Base-by-base conservation (phyloP, 306 rosid species). In the Lotus japonicus region DNA sequence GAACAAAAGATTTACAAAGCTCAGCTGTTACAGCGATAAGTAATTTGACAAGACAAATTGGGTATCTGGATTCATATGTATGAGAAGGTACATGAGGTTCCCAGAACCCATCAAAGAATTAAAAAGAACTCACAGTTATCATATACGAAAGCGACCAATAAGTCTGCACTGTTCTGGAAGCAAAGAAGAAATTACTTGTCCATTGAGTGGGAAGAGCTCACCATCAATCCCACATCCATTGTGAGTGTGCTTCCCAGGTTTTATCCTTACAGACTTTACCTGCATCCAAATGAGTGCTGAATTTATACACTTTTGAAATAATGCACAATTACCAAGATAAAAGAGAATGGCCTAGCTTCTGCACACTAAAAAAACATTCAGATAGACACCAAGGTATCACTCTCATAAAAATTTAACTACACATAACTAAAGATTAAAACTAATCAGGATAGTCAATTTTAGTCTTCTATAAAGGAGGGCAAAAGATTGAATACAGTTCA, bases 141-240 rank as follows among this genome's bases (percentile, higher is more conserved):
- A 83, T 82, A 70, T 70, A 18, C 81, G 86, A 73, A 84, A 81
- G 52, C 87, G 96, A 80, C 99, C 99, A 64, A 94, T 90, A 54
- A 94, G 96, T 74, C 99, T 88, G 89, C 99, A 94, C 58, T 94
- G 99, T 79, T 94, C 99, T 2, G 99, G 99, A 78, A 90, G 96
- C 87, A 94, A 50, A 19, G 95, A 80, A 41, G 98, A 94, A 54
- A 88, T 61, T 44, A 88, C 85, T 83, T 90, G 95, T 39, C 97
- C 99, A 69, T 80, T 81, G 54, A 88, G 95, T 14, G 89, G 83
- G 77, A 94, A 94, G 64, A 94, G 87, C 84, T 94, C 99, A 52
- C 99, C 99, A 84, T 94, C 99, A 77, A 94, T 94, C 46, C 99
- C 99, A 65, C 99, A 94, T 6, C 99, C 91, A 11, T 81, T 86